Conservation (phyloP, 2,329 filamentous ascomycete genomes). For the Cladosporium cucumerinum region DNA sequence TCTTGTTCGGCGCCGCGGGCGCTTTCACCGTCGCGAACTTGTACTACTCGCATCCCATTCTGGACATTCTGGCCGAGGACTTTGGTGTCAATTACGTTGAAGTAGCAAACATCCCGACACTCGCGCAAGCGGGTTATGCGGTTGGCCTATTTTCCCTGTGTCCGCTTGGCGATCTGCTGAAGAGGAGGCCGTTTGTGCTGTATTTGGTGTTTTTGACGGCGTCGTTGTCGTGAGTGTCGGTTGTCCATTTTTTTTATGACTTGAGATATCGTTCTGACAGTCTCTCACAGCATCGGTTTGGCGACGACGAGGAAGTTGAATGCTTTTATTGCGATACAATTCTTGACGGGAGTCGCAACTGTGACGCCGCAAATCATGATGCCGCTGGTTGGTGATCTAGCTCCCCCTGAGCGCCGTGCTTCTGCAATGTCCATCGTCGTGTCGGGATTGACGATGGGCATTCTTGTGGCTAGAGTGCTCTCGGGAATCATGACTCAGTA, state of each 20-base stretch:
- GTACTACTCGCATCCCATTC: conserved; percentile 77
- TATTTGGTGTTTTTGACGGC: conserved; percentile 62
- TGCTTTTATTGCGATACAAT: conserved; percentile 67
- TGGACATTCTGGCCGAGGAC: conserved; percentile 69
- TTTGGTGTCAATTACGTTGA: conserved; percentile 69
- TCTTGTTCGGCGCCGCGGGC: conserved; percentile 65
- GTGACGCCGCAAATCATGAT: conserved; percentile 76
- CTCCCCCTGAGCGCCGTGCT: conserved; percentile 64
- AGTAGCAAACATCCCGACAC: conserved; percentile 65
- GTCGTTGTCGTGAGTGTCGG: conserved; percentile 55
- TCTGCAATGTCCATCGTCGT: conserved; percentile 70
- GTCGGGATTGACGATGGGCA: conserved; percentile 70
- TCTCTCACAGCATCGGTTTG: conserved; percentile 61
- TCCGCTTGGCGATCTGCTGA: conserved; percentile 68
- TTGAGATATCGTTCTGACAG: not conserved
- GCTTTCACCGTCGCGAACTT: conserved; percentile 75
- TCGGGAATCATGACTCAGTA: conserved; percentile 73
- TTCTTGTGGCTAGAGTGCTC: conserved; percentile 71
- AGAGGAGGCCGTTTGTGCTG: conserved; percentile 67
- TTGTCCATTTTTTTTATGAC: not conserved
- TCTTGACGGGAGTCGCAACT: conserved; percentile 70
- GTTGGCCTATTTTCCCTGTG: conserved; percentile 70
- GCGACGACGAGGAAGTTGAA: conserved; percentile 65
- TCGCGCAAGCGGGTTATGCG: conserved; percentile 78
- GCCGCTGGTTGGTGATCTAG: conserved; percentile 74